Base-by-base conservation (phyloP, 345 rosid genomes). In the Iberis pinnata region DNA sequence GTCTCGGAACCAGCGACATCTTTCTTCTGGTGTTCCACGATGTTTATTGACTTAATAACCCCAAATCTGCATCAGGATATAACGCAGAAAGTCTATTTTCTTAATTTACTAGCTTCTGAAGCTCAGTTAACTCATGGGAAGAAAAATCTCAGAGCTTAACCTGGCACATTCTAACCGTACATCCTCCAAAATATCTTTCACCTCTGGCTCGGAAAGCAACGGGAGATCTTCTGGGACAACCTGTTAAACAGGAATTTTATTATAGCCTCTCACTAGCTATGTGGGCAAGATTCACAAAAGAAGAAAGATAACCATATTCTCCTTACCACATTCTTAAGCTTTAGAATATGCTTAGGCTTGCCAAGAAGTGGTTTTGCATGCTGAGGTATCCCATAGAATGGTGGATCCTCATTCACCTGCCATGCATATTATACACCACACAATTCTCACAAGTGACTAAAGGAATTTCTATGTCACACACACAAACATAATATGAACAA, bases 271-370 rank as follows among this genome's bases (percentile, higher is more conserved):
- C 8, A 19, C 9, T 20, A 29, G n/a, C 31, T 44, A 22, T 20
- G 22, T 9, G 20, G 43, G 40, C 10, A 36, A 56, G 55, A 53
- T 40, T 31, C 41, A n/a, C n/a, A 33, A 8, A 36, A 16, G 24
- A 53, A 48, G 53, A 43, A 22, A 5, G 4, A 41, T 12, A n/a
- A n/a, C 4, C 6, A 20, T 11, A 18, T 53, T 45, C 37, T 53
- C 64, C 64, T 61, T 82, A 92, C 98, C 98, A 85, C 75, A 70
- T 88, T 81, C 60, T 75, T 83, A 55, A 92, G 84, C 78, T 80
- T 83, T 41, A 92, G 65, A 65, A 92, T 78, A 60, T 73, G 65
- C 40, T 82, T 78, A 53, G 97, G 90, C 70, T 72, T 77, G 75
- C 78, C 46, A 56, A 92, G 84, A 70, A 92, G 97, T 49, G 96